Percentiles rank a stretch among this genome's conserved stretches.
Evolutionary conservation across 2,329 filamentous ascomycete genomes (phyloP).

Genomic region (Neonectria magnoliae): DNA sequence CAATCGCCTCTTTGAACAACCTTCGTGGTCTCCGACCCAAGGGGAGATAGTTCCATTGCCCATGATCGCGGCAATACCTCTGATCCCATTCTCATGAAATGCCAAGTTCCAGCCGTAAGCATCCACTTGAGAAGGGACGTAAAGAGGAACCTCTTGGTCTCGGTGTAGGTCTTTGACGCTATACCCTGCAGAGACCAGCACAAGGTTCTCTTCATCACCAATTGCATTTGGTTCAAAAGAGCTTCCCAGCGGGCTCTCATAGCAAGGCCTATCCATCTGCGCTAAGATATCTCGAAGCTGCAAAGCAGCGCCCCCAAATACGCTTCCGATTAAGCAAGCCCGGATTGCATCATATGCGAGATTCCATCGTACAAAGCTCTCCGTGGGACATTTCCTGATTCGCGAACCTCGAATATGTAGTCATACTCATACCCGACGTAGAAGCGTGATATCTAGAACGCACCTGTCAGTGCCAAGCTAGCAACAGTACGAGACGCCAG

Average conservation of each 20-base stretch:
- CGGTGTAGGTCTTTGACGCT: constrained; percentile 5
- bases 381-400: constrained; percentile 5
- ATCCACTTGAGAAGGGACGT: neutral
- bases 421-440: constrained; percentile 6
- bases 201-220: neutral
- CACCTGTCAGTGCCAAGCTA: neutral
- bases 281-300: constrained; percentile 3
- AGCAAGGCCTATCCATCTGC: constrained; percentile 4
- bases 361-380: constrained; percentile 4
- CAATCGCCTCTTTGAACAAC: neutral
- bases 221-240: constrained; percentile 12
- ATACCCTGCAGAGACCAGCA: constrained; percentile 7
- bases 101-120: neutral
- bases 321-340: constrained; percentile 20
- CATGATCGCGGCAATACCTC: neutral
- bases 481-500: constrained; percentile 16
- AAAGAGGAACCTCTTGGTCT: constrained; percentile 1
- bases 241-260: neutral
- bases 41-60: neutral
- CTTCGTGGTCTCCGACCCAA: constrained; percentile 3
- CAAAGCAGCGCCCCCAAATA: constrained; percentile 15
- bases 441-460: constrained; percentile 26
- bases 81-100: neutral
- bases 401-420: constrained; percentile 10
- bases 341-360: neutral